phyloP scores from a whole-genome alignment of 2,329 filamentous ascomycete genomes.

The Endocalyx cinctus region DNA sequence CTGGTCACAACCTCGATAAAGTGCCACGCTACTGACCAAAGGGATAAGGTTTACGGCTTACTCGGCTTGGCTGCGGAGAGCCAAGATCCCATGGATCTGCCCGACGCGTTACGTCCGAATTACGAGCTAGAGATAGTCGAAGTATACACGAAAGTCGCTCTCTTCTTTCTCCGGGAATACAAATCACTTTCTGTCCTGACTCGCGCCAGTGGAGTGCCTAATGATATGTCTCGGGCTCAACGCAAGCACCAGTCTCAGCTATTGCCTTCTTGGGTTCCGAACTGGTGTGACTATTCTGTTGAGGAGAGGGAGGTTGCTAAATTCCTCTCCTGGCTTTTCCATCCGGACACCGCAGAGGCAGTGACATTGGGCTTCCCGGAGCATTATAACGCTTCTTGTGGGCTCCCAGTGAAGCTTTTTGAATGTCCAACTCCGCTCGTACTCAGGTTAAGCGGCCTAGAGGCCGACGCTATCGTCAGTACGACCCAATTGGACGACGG shows the following conservation, averaged over 20 bases:
- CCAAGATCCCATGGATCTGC: too few species aligned
- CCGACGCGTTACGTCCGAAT: too few species aligned
- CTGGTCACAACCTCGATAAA: slow-evolving; percentile 9
- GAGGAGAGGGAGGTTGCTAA: not conserved
- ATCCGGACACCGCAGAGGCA: too few species aligned
- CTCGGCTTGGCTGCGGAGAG: slow-evolving; percentile 3
- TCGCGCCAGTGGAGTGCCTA: too few species aligned
- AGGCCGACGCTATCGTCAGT: too few species aligned
- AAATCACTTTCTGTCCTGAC: too few species aligned
- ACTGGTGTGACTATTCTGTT: slow-evolving; percentile 2
- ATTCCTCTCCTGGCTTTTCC: too few species aligned
- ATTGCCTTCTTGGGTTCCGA: slow-evolving; percentile 3
- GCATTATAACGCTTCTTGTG: slow-evolving; percentile 3
- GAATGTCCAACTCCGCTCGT: too few species aligned
- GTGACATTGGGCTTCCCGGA: slow-evolving; percentile 1
- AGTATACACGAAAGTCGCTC: not conserved
- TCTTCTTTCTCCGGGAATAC: not conserved
- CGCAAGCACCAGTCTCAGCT: not conserved
- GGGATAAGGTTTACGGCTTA: slow-evolving; percentile 5
- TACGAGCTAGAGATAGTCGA: not conserved
- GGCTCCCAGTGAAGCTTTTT: too few species aligned
- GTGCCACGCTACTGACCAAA: slow-evolving; percentile 7
- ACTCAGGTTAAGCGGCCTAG: too few species aligned
- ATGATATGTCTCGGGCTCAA: not conserved
- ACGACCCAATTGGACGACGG: too few species aligned